Conservation (phyloP, 2,329 filamentous ascomycete species). For the Pyricularia pennisetigena region DNA sequence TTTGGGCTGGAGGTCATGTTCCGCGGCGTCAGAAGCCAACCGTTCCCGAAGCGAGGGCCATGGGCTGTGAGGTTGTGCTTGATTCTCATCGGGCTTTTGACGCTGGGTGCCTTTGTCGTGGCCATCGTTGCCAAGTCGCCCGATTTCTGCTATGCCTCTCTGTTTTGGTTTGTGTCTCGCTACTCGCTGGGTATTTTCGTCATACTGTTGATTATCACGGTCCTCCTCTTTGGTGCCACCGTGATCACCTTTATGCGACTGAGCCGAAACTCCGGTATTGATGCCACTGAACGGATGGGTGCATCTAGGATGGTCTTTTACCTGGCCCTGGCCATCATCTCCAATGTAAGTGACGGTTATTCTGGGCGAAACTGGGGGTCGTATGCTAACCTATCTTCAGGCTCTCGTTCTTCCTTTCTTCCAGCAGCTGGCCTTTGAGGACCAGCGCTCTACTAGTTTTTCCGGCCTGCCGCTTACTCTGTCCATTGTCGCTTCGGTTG, state of each 20-base stretch:
- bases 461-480: constrained; percentile 39
- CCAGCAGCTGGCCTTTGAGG: constrained; percentile 38
- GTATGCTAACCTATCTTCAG: constrained; percentile 21
- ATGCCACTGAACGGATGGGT: constrained; percentile 48
- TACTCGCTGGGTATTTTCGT: constrained; percentile 50
- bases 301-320: constrained; percentile 65
- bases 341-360: constrained; percentile 37
- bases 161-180: constrained; percentile 56
- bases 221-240: constrained; percentile 38
- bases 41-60: constrained; percentile 48
- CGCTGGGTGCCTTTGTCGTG: constrained; percentile 48
- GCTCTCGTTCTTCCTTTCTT: constrained; percentile 55
- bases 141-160: constrained; percentile 54
- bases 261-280: constrained; percentile 41
- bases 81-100: constrained; percentile 35
- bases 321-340: constrained; percentile 44
- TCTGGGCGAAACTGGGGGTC: constrained; percentile 7
- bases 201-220: constrained; percentile 39
- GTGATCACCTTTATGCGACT: constrained; percentile 47
- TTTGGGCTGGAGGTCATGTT: constrained; percentile 54
- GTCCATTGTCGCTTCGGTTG: constrained; percentile 55
- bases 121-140: constrained; percentile 44
- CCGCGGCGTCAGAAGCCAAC: constrained; percentile 40
- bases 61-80: constrained; percentile 52
- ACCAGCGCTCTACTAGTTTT: constrained; percentile 23